phyloP scores from a whole-genome alignment of 108 stramenopile genomes.

The Cyclotella kingstonii region DNA sequence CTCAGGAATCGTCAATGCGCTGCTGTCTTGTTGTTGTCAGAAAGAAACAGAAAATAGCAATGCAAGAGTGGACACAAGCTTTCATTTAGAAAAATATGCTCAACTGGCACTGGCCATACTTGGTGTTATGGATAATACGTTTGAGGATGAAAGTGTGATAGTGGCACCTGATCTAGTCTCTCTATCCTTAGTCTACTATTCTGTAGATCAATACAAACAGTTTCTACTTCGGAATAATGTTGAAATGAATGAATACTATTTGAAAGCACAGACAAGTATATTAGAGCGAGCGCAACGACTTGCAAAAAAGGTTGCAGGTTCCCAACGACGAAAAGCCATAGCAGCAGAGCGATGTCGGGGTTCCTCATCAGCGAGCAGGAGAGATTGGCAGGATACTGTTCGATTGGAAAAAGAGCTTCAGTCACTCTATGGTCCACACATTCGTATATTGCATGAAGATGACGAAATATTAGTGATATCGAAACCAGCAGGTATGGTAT shows the following conservation, averaged over 20 bases:
- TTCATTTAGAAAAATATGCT: not conserved
- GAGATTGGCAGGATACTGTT: constrained; percentile 7
- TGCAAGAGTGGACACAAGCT: not conserved
- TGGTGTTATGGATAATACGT: constrained; percentile 25
- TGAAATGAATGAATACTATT: not conserved
- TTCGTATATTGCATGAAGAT: constrained; percentile 56
- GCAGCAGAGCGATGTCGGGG: constrained; percentile 47
- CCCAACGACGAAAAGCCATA: constrained; percentile 58
- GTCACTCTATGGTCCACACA: constrained; percentile 47
- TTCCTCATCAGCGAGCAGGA: not conserved
- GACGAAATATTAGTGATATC: constrained; percentile 54
- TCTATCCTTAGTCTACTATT: constrained; percentile 18
- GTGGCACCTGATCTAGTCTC: constrained; percentile 28
- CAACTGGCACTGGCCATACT: constrained; percentile 19
- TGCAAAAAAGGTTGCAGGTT: constrained; percentile 63
- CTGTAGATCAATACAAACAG: not conserved
- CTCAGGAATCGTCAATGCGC: constrained; percentile 53
- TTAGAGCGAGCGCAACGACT: constrained; percentile 47
- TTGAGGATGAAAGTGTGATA: constrained; percentile 19
- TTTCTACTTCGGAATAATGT: not conserved
- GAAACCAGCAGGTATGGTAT: constrained; percentile 73
- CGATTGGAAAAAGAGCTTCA: constrained; percentile 36
- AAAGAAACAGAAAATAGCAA: constrained; percentile 27
- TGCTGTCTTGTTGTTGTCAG: constrained; percentile 55
- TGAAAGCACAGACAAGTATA: constrained; percentile 13